Conservation (phyloP, 2,329 filamentous ascomycete genomes). For the Plenodomus lindquistii region DNA sequence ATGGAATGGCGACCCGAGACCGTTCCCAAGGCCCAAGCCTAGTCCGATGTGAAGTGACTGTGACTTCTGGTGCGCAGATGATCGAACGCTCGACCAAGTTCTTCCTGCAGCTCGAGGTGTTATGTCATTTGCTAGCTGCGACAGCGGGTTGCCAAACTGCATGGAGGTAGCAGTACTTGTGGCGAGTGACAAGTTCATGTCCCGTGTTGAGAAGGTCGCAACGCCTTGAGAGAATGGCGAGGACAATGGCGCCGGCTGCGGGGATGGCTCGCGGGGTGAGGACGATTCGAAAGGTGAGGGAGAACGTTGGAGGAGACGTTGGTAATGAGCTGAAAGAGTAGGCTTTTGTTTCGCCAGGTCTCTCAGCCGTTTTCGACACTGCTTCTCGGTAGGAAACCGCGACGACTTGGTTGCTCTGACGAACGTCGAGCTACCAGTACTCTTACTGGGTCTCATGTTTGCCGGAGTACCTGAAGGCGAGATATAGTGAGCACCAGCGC, state of each 20-base stretch:
- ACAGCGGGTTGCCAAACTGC: constrained; percentile 54
- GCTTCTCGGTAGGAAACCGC: constrained; percentile 62
- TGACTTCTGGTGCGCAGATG: constrained; percentile 57
- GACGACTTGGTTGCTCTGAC: constrained; percentile 42
- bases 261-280: constrained; percentile 33
- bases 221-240: constrained; percentile 38
- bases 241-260: constrained; percentile 48
- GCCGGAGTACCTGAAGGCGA: constrained; percentile 48
- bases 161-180: constrained; percentile 57
- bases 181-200: constrained; percentile 56
- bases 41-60: constrained; percentile 54
- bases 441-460: constrained; percentile 48
- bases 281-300: constrained; percentile 60
- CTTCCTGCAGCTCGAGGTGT: constrained; percentile 42
- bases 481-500: constrained; percentile 17
- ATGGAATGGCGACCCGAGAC: constrained; percentile 51
- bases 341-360: constrained; percentile 65
- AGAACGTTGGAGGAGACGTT: constrained; percentile 63
- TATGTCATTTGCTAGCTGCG: constrained; percentile 47
- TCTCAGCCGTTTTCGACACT: constrained; percentile 62
- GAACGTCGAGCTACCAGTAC: constrained; percentile 55
- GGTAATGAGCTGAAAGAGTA: constrained; percentile 65
- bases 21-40: constrained; percentile 46
- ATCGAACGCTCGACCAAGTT: constrained; percentile 50
- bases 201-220: constrained; percentile 50